A percentile compares a stretch with the other conserved stretches of the same genome.
Conservation (phyloP, 371 early-diverging fungal species). For the Haplosporangium sp. region DNA sequence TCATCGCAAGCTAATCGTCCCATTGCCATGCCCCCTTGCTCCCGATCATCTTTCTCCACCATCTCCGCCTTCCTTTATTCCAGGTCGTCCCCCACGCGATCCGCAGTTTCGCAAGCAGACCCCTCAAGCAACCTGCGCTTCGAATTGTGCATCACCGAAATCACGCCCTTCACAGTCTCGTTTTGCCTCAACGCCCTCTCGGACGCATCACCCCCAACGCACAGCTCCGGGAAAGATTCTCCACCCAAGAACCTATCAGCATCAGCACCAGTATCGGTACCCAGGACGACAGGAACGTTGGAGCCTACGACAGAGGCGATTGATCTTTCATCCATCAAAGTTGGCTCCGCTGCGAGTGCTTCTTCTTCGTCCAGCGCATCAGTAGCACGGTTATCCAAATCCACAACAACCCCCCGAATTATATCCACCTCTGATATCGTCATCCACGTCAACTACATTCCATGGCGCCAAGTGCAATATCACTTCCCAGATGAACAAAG, state of each 20-base stretch:
- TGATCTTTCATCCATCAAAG: slow-evolving; percentile 42
- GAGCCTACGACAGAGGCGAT: slow-evolving; percentile 7
- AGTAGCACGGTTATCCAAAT: slow-evolving; percentile 9
- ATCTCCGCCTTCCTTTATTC: background rate
- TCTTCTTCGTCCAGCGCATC: slow-evolving; percentile 26
- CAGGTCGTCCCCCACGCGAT: slow-evolving; percentile 23
- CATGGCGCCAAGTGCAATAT: slow-evolving; percentile 53
- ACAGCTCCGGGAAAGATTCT: slow-evolving; percentile 7
- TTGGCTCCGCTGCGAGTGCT: slow-evolving; percentile 26
- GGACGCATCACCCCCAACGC: slow-evolving; percentile 18
- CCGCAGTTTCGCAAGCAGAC: slow-evolving; percentile 19
- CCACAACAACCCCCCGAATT: slow-evolving; percentile 28
- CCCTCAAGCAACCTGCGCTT: slow-evolving; percentile 43
- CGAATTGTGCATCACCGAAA: slow-evolving; percentile 54
- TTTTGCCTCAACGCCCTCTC: slow-evolving; percentile 51
- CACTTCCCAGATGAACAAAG: slow-evolving; percentile 53
- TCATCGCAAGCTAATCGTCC: background rate
- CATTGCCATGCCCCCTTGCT: background rate
- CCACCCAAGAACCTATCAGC: slow-evolving; percentile 1
- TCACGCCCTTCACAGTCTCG: slow-evolving; percentile 54
- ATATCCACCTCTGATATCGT: slow-evolving; percentile 53
- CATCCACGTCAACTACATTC: slow-evolving; percentile 53
- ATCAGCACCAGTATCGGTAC: background rate
- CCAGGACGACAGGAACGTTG: slow-evolving; percentile 3
- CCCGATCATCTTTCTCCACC: background rate